Evolutionary conservation across 2,329 filamentous ascomycete species (phyloP).

Genomic region (Fusarium beomiforme): DNA sequence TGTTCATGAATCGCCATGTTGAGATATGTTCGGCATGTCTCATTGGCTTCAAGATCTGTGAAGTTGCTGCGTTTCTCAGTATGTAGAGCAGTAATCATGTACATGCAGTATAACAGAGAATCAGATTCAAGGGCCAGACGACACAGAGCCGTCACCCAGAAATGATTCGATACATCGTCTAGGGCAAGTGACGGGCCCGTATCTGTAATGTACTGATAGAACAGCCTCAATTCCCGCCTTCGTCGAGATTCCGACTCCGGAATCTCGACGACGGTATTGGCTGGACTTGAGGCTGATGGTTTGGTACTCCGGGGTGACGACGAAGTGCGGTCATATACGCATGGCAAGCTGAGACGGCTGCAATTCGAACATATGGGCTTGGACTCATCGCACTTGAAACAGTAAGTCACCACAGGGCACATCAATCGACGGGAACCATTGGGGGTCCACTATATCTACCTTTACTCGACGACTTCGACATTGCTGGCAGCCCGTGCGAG

Average conservation of each 20-base stretch:
- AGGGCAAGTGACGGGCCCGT: not conserved
- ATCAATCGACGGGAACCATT: too few relatives aligned
- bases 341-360: not conserved
- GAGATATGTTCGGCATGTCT: not conserved
- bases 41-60: not conserved
- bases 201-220: constrained; percentile 3
- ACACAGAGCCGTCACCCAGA: not conserved
- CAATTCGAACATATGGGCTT: not conserved
- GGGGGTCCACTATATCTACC: not conserved
- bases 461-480: constrained; percentile 8
- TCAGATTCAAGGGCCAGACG: not conserved
- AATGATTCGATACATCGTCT: not conserved
- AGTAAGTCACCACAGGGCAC: not conserved
- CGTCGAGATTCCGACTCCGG: constrained; percentile 1
- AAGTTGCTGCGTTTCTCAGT: not conserved
- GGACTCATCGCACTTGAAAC: not conserved
- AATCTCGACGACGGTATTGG: not conserved
- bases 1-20: constrained; percentile 6
- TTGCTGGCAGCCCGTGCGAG: constrained; percentile 3
- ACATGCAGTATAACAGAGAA: not conserved
- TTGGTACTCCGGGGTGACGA: not conserved
- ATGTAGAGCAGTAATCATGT: not conserved
- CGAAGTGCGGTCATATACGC: not conserved
- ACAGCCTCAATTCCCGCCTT: not conserved
- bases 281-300: not conserved